Conservation (phyloP, 805 yeast species). For the Wickerhamiella musiphila region DNA sequence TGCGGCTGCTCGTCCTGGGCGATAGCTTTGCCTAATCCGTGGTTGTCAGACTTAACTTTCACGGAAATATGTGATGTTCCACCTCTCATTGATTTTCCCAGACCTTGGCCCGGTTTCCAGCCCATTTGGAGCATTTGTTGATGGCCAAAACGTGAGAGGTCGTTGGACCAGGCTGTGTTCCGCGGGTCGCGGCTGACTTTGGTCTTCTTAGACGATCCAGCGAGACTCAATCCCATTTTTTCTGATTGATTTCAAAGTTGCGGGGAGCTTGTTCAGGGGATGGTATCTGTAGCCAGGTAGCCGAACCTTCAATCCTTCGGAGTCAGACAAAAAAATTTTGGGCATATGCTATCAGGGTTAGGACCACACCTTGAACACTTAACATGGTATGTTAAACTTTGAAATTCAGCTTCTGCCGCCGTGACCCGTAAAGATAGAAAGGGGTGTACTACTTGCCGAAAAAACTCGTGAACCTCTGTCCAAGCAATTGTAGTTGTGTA, state of each 20-base stretch:
- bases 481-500: too few relatives aligned
- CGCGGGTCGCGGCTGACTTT: conserved; percentile 86
- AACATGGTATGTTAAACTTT: not conserved
- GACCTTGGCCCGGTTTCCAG: conserved; percentile 84
- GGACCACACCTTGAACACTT: too few relatives aligned
- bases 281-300: too few relatives aligned
- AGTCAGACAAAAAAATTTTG: too few relatives aligned
- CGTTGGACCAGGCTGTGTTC: conserved; percentile 87
- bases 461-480: too few relatives aligned
- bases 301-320: too few relatives aligned
- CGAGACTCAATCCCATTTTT: conserved; percentile 22
- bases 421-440: too few relatives aligned
- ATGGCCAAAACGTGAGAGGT: conserved; percentile 57
- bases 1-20: conserved; percentile 55
- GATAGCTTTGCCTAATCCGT: conserved; percentile 79
- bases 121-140: conserved; percentile 67
- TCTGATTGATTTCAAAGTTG: not conserved
- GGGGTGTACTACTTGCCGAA: too few relatives aligned
- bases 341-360: too few relatives aligned
- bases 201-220: conserved; percentile 60
- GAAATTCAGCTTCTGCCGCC: too few relatives aligned
- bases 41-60: conserved; percentile 57
- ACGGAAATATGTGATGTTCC: conserved; percentile 52
- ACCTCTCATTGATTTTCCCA: conserved; percentile 46
- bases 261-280: too few relatives aligned